Evolutionary conservation across 306 rosid species (phyloP).

Genomic region (Fragaria nilgerrensis): DNA sequence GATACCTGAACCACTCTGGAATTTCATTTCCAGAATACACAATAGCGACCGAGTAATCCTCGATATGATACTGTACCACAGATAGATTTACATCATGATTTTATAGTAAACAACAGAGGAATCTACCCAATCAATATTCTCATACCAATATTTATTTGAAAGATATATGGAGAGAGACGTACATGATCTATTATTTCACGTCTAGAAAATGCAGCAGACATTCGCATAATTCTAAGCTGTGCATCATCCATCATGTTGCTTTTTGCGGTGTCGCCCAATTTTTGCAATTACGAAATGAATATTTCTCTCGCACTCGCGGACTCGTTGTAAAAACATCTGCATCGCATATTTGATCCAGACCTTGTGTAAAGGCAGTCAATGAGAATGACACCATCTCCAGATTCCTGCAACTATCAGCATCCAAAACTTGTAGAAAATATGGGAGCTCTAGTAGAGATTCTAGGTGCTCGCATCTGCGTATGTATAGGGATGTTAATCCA

Average conservation of each 20-base stretch:
- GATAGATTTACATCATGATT: neutral
- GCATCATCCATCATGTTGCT: neutral
- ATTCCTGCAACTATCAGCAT: neutral
- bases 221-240: neutral
- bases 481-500: neutral
- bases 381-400: neutral
- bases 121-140: neutral
- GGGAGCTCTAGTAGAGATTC: neutral
- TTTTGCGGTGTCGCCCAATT: neutral
- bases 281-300: neutral
- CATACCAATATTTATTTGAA: neutral
- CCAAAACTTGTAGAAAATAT: neutral
- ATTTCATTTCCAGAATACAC: neutral
- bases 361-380: neutral
- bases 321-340: too few relatives aligned
- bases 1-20: neutral
- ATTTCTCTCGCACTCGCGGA: neutral
- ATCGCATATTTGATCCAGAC: neutral
- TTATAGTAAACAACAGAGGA: neutral
- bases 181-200: neutral
- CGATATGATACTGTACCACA: neutral
- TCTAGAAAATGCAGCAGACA: neutral
- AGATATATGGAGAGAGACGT: neutral
- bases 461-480: neutral
- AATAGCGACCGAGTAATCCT: neutral